Percentiles rank a stretch among this genome's conserved stretches.
Evolutionary conservation across 805 yeast genomes (phyloP).

Genomic region (Pichia manshurica): DNA sequence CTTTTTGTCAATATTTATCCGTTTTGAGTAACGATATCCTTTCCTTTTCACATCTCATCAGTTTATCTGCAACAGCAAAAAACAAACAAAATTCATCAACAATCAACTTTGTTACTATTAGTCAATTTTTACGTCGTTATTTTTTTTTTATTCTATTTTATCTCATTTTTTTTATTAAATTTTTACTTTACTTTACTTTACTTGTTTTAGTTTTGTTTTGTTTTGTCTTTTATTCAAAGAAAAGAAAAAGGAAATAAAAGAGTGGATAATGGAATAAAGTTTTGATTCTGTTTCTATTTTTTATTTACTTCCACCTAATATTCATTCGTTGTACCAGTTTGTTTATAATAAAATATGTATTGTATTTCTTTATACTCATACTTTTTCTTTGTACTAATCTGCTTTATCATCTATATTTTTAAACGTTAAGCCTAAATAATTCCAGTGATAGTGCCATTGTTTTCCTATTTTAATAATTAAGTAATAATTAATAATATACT

Average conservation of each 20-base stretch:
- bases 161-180: background rate
- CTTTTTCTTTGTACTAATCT: slow-evolving; percentile 2
- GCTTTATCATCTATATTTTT: background rate
- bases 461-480: too few species aligned
- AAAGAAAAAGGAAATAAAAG: background rate
- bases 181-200: background rate
- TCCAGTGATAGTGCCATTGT: too few species aligned
- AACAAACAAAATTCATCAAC: background rate
- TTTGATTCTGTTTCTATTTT: background rate
- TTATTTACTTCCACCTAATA: slow-evolving; percentile 1
- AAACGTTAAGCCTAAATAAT: background rate
- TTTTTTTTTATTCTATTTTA: slow-evolving; percentile 1
- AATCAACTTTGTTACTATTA: slow-evolving; percentile 1
- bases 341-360: background rate
- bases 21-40: too few species aligned
- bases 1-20: background rate
- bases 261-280: slow-evolving; percentile 2
- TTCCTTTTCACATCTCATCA: too few species aligned
- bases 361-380: background rate
- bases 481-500: too few species aligned
- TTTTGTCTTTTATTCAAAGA: slow-evolving; percentile 5
- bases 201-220: background rate
- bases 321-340: slow-evolving; percentile 2
- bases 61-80: too few species aligned
- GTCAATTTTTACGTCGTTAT: slow-evolving; percentile 1